Evolutionary conservation across 2,329 filamentous ascomycete species (phyloP), one percentile per base, ranked within the genome.

Genomic region (Colletotrichum kahawae): DNA sequence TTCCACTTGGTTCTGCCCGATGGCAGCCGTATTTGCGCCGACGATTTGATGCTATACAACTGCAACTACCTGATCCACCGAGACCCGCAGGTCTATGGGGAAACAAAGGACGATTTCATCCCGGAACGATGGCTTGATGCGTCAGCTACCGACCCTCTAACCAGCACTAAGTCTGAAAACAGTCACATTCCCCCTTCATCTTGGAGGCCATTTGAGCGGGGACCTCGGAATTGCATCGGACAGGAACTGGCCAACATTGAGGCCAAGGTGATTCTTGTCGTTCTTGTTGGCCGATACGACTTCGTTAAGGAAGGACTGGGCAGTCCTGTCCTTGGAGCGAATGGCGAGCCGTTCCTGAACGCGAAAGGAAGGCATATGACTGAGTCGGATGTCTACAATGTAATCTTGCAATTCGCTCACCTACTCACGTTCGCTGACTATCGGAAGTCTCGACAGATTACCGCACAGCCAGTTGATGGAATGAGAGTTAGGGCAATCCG

Each of bases 211-310:
- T 92, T 92, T 77, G 87, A 89, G 77, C 83, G 87, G 69, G 90
- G 90, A 0, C 86, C 86, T 4, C 80, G 90, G 14, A 88, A 86
- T 62, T 92, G 90, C 77, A 86, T 92, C 34, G 90, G 90, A 2
- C 88, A 91, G 79, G 87, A 89, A 76, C 82, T 92, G 34, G 90
- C 87, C 2, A 87, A 88, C 80, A 83, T 90, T 18, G 90, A 92
- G 80, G 79, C 88, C 18, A 87, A 87, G 74, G 82, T 89, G 27
- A 86, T 89, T 12, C 79, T 92, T 34, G 87, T 75, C 10, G 69
- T 69, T 31, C 73, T 75, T 2, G 77, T 76, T 14, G 60, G 77
- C 24, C 75, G 64, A 34, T 78, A 78, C 34, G 75, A 70, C n/a
- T 78, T 78, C 29, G 67, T 70, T 16, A 78, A 78, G 69, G 67